Conservation (phyloP, 2,329 filamentous ascomycete genomes). For the Pseudomassariella vexata region DNA sequence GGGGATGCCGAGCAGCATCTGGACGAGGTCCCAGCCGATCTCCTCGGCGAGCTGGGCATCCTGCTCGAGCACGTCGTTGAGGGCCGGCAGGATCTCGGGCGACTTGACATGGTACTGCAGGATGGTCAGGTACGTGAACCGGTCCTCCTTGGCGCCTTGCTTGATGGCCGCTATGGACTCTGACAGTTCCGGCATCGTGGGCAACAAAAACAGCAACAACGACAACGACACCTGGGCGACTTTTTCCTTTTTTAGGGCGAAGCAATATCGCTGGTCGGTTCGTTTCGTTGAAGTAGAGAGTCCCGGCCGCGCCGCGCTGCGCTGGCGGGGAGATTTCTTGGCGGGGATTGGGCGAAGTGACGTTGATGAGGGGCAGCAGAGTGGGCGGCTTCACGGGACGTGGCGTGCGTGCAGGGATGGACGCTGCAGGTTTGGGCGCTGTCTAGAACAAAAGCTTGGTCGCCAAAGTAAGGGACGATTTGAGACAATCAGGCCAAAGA, state of each 20-base stretch:
- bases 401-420: too few species aligned
- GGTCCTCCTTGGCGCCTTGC: conserved; percentile 41
- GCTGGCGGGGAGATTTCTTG: not conserved
- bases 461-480: too few species aligned
- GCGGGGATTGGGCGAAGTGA: not conserved
- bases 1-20: conserved; percentile 63
- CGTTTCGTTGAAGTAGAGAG: not conserved
- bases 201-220: not conserved
- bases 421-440: too few species aligned
- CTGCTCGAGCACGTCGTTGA: conserved; percentile 60
- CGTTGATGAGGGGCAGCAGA: conserved; percentile 2
- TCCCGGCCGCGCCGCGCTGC: not conserved
- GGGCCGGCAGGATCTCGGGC: conserved; percentile 57
- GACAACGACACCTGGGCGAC: not conserved
- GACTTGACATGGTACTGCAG: conserved; percentile 64
- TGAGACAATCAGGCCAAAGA: too few species aligned
- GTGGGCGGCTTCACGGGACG: too few species aligned
- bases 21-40: conserved; percentile 80
- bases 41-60: conserved; percentile 64
- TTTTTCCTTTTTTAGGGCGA: not conserved
- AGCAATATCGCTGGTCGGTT: not conserved
- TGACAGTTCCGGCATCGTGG: conserved; percentile 6
- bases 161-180: conserved; percentile 24
- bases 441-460: too few species aligned
- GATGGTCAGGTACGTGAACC: conserved; percentile 73